Evolutionary conservation across 2,329 filamentous ascomycete species (phyloP).

Genomic region (Beauveria caledonica): DNA sequence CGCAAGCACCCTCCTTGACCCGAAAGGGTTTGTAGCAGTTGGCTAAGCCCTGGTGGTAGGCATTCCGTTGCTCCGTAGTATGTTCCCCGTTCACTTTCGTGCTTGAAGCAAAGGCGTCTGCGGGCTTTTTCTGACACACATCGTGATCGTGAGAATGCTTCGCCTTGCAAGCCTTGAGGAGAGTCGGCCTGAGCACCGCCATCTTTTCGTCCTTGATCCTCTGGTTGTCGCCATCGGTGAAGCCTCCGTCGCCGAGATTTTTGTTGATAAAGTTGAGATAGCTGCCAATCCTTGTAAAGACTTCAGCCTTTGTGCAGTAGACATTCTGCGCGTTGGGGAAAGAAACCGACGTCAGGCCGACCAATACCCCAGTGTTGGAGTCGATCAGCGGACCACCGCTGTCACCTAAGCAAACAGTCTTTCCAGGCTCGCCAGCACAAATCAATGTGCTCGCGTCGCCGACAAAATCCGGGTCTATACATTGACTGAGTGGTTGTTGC

Average conservation of each 20-base stretch:
- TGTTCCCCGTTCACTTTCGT: fast-evolving
- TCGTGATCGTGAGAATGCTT: too few relatives aligned
- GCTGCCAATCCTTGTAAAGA: not conserved
- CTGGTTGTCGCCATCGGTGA: not conserved
- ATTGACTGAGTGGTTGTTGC: not conserved
- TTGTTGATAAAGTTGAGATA: not conserved
- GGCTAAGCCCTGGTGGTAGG: not conserved
- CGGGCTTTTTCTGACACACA: not conserved
- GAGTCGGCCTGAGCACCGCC: not conserved
- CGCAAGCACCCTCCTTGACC: not conserved
- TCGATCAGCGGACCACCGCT: not conserved
- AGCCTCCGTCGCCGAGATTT: not conserved
- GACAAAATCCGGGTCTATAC: fast-evolving
- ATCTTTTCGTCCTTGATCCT: not conserved
- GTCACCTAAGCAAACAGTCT: not conserved
- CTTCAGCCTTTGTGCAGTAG: not conserved
- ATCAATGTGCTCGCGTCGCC: not conserved
- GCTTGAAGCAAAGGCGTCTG: not conserved
- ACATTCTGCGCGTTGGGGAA: fast-evolving
- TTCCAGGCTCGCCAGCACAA: not conserved
- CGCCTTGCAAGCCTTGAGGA: not conserved
- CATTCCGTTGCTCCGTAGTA: not conserved
- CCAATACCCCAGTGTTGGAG: not conserved
- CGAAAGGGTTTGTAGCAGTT: not conserved
- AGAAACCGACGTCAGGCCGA: not conserved